A percentile compares a stretch with the other conserved stretches of the same genome.
Evolutionary conservation across 805 yeast genomes (phyloP).

Genomic region (Candida vaughaniae): DNA sequence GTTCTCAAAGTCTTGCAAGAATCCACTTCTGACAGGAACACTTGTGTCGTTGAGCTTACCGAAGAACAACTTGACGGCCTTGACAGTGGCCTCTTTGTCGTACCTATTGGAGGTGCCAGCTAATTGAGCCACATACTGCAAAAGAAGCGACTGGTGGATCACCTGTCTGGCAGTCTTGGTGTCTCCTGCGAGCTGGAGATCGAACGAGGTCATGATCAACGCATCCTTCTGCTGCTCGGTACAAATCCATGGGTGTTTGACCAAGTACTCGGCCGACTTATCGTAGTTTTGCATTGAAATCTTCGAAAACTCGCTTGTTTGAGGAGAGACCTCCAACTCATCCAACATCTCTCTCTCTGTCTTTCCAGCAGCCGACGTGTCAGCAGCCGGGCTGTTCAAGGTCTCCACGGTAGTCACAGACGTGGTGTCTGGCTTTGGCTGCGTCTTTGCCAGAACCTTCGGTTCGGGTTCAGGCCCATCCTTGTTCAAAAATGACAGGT

Average conservation of each 20-base stretch:
- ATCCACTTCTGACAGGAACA: conserved; percentile 67
- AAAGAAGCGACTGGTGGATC: conserved; percentile 75
- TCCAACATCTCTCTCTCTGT: conserved; percentile 33
- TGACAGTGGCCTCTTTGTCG: conserved; percentile 29
- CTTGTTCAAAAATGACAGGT: conserved; percentile 76
- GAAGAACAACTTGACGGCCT: conserved; percentile 64
- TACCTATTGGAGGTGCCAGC: conserved; percentile 29
- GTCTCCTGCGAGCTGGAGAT: conserved; percentile 67
- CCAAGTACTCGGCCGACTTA: conserved; percentile 52
- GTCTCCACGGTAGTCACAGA: conserved; percentile 30
- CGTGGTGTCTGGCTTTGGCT: conserved; percentile 16
- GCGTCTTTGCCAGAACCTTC: neutral
- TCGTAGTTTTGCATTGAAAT: conserved; percentile 49
- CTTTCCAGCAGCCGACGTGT: neutral
- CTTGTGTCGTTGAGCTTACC: conserved; percentile 51
- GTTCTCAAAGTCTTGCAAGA: conserved; percentile 67
- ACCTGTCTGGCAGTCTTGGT: conserved; percentile 54
- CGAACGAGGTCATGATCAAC: conserved; percentile 89
- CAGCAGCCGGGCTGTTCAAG: conserved; percentile 11
- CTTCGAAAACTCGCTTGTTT: conserved; percentile 63
- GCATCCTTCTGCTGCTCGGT: conserved; percentile 88
- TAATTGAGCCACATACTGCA: conserved; percentile 65
- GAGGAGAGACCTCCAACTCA: conserved; percentile 56
- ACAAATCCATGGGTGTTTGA: conserved; percentile 64
- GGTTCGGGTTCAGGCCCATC: conserved; percentile 21